These are phyloP conservation scores for Misopates orontium DNA, from an alignment of 257 asterid species.

Conservation along the genomic window DNA sequence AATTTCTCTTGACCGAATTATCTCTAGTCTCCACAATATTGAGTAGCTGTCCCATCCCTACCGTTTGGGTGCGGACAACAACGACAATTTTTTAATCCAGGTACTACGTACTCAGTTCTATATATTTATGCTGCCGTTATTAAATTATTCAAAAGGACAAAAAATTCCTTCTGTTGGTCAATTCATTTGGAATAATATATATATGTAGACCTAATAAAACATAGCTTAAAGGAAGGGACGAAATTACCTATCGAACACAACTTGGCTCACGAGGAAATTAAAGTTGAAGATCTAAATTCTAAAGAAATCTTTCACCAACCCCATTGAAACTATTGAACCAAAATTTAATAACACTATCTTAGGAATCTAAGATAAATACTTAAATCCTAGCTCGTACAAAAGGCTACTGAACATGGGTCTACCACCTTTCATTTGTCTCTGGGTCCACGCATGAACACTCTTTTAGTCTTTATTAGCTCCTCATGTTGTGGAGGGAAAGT, in stretches of 20 bases:
- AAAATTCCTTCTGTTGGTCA: neutral
- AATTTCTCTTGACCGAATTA: too few species aligned
- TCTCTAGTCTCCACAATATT: too few species aligned
- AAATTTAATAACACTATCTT: too few species aligned
- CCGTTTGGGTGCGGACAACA: too few species aligned
- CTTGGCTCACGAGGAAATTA: slow-evolving; percentile 18
- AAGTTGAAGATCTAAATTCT: slow-evolving; percentile 32
- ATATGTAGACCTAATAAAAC: neutral
- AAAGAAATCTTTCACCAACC: slow-evolving; percentile 49
- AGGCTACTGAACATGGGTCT: slow-evolving; percentile 28
- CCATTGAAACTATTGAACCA: slow-evolving; percentile 32
- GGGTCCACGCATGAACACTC: neutral
- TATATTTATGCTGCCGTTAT: too few species aligned
- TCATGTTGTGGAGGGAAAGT: slow-evolving; percentile 40
- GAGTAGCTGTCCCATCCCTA: too few species aligned
- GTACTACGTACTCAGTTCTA: too few species aligned
- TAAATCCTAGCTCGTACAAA: neutral
- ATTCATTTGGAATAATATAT: neutral
- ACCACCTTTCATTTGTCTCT: slow-evolving; percentile 26
- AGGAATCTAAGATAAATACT: too few species aligned
- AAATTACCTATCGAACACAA: neutral
- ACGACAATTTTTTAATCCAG: too few species aligned
- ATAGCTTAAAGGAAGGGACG: neutral
- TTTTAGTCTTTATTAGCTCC: slow-evolving; percentile 40
- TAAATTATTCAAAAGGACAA: too few species aligned